Conservation (phyloP, 2,329 filamentous ascomycete genomes). For the Xylaria sp. region DNA sequence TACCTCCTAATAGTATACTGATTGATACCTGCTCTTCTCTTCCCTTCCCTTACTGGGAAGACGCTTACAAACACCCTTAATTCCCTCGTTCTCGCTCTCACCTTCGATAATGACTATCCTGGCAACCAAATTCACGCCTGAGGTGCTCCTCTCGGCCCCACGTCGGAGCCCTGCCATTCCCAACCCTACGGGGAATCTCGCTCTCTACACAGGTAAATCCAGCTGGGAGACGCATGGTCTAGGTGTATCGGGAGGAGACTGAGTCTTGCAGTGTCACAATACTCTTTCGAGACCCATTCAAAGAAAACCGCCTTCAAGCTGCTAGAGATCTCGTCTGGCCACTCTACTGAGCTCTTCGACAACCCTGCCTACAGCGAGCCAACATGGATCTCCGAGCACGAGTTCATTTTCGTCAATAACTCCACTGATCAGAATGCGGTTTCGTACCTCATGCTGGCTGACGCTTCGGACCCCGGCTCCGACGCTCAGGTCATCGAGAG, state of each 20-base stretch:
- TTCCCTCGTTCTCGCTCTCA: neutral
- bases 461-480: constrained; percentile 50
- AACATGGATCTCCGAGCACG: constrained; percentile 77
- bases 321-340: constrained; percentile 73
- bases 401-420: constrained; percentile 65
- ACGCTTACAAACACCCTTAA: neutral
- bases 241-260: constrained; percentile 46
- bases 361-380: constrained; percentile 74
- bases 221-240: neutral
- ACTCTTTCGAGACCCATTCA: constrained; percentile 80
- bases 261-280: constrained; percentile 68
- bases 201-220: constrained; percentile 69
- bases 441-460: constrained; percentile 58
- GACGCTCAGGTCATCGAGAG: constrained; percentile 58
- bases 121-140: constrained; percentile 77
- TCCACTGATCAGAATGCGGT: constrained; percentile 58
- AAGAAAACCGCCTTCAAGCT: constrained; percentile 75
- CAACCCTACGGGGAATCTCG: constrained; percentile 71
- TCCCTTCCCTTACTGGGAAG: neutral
- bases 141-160: constrained; percentile 80
- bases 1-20: neutral
- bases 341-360: constrained; percentile 72
- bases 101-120: constrained; percentile 71
- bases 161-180: constrained; percentile 75
- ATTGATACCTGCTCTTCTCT: neutral